Base-by-base conservation (phyloP, 164 flowering plant species). In the Nelumbo lutea region DNA sequence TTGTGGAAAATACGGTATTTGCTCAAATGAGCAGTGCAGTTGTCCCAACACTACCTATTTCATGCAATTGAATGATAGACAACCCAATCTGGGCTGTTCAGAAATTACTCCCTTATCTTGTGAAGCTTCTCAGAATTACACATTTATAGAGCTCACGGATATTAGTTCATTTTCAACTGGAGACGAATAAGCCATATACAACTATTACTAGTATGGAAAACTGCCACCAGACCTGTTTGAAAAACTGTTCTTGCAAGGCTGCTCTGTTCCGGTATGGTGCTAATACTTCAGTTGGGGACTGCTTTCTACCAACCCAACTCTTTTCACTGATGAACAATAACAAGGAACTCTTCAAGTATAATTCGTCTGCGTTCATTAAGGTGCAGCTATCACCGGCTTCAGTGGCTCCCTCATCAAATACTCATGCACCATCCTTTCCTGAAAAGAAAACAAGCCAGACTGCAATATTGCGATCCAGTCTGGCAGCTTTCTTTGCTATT, bases 1-100 rank as follows among this genome's bases (percentile, higher is more conserved):
- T 39, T 79, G 79, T 62, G 82, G 82, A 14, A 58, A 51, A n/a
- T 70, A 73, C 68, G 77, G 82, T 1, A 57, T 79, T 46, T 79
- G 82, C 67, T 53, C 70, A 2, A 62, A 61, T 11, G 77, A 70
- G 59, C 68, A 70, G 6, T 73, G 79, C 52, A 67, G 69, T 57
- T 78, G 79, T 72, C 79, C 75, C 9, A 9, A 50, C 41, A 57
- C 40, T n/a, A 65, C n/a, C 41, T 66, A 69, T 44, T 78, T 78
- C 51, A 55, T 11, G 60, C 75, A 14, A 52, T 4, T 65, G 3
- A 45, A 68, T 70, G 66, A 43, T 8, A 61, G 70, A 58, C 68
- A 59, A n/a, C 76, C 76, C 2, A 40, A 68, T 50, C 56, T 60
- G 13, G 77, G 77, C 3, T 78, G 75, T 63, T 62, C 61, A 50